Evolutionary conservation across 192 early-diverging fungal genomes (phyloP), one percentile per base, ranked within the genome.

Genomic region (Spizellomyces punctatus): DNA sequence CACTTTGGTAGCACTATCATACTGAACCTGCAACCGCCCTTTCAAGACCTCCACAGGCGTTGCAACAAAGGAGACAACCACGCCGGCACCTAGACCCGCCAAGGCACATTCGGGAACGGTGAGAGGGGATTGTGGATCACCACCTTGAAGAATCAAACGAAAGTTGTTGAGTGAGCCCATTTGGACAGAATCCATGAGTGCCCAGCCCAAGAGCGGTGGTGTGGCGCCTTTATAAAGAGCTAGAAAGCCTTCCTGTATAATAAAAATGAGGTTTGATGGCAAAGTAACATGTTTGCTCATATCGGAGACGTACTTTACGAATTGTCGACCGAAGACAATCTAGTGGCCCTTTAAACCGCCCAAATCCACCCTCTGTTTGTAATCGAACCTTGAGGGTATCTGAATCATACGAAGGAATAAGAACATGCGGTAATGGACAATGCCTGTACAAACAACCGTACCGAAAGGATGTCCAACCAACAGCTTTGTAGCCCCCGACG

Each of bases 31-130:
- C 78, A 97, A 86, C 44, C 91, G 87, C 63, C 93, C 91, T 74
- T 99, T 99, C 49, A 97, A 76, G n/a, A 99, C 77, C 72, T 99
- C 96, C 4, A 99, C 93, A 1, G 96, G 95, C 3, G 92, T 95
- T 9, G 95, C 91, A 19, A 97, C 79, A 17, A 93, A 81, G 59
- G 87, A 89, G 68, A 96, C 95, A 42, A 93, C 87, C 41, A 88
- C 78, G 48, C 95, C 96, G 27, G 94, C 94, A 43, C 92, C 94
- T 36, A 93, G 87, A 44, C 96, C 96, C 45, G 95, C 94, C 42
- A 95, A 59, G 6, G 89, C 91, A 59, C 95, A 91, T 64, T 97
- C 86, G 0, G 63, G 58, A 6, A 94, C 72, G 5, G 88, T 79
- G 10, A 95, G 82, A 22, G 83, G 79, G 27, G 77, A 21, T 79